Evolutionary conservation across 2,329 filamentous ascomycete genomes (phyloP).

Genomic region (Orbilia ellipsospora): DNA sequence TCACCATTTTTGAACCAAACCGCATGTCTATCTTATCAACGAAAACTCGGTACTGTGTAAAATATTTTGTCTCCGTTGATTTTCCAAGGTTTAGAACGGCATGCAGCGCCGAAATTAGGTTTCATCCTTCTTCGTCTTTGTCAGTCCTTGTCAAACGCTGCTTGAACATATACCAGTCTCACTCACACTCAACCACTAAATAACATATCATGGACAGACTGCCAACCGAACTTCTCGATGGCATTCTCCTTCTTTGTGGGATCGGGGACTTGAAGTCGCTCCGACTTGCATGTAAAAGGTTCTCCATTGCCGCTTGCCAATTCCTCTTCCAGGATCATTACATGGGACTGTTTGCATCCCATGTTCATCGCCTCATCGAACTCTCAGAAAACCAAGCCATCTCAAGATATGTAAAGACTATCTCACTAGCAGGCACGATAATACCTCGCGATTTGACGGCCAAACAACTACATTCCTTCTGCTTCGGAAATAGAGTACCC

Average conservation of each 20-base stretch:
- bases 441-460: background rate
- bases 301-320: background rate
- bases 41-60: too few species aligned
- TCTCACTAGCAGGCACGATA: background rate
- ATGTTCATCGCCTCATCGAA: background rate
- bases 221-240: background rate
- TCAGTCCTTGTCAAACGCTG: too few species aligned
- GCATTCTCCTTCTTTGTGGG: background rate
- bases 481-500: too few species aligned
- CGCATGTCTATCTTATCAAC: too few species aligned
- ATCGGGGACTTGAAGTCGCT: background rate
- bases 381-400: background rate
- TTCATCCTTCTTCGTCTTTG: too few species aligned
- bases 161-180: too few species aligned
- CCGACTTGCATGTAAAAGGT: background rate
- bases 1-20: too few species aligned
- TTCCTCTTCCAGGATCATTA: background rate
- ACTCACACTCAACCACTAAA: too few species aligned
- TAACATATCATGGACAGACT: background rate
- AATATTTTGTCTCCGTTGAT: too few species aligned
- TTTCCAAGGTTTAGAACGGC: too few species aligned
- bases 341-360: background rate
- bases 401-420: background rate
- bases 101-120: too few species aligned
- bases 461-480: background rate